These are phyloP conservation scores for Phaeosphaeriaceae sp. DNA, from an alignment of 2,329 filamentous ascomycete species.

Conservation along the genomic window DNA sequence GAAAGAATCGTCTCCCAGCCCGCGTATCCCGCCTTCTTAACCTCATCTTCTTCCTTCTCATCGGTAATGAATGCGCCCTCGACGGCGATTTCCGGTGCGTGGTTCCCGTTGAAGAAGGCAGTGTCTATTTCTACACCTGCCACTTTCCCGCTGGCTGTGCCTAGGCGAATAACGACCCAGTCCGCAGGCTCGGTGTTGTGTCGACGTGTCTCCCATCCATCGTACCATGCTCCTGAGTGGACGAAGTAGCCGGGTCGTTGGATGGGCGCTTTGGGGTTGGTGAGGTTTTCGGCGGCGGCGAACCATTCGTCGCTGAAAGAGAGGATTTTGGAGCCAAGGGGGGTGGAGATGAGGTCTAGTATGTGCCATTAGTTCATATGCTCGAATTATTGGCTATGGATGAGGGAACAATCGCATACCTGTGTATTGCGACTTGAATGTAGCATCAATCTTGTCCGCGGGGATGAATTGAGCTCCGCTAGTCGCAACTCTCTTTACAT, in stretches of 20 bases:
- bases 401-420: constrained; percentile 35
- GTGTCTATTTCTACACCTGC: constrained; percentile 82
- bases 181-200: constrained; percentile 66
- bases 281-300: constrained; percentile 65
- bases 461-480: constrained; percentile 48
- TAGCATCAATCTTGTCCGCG: constrained; percentile 59
- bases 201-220: constrained; percentile 69
- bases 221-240: constrained; percentile 68
- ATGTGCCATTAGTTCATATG: background rate
- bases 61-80: constrained; percentile 71
- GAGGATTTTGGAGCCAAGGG: constrained; percentile 60
- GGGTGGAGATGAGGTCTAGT: constrained; percentile 60
- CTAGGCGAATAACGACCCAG: constrained; percentile 66
- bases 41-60: constrained; percentile 66
- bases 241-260: constrained; percentile 65
- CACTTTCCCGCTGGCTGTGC: constrained; percentile 72
- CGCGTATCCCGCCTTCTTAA: constrained; percentile 52
- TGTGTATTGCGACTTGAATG: constrained; percentile 63
- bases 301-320: constrained; percentile 68
- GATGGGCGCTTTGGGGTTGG: constrained; percentile 63
- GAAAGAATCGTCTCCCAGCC: constrained; percentile 75
- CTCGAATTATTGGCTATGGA: background rate
- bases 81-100: constrained; percentile 79
- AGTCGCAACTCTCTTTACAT: constrained; percentile 35
- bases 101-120: constrained; percentile 81